These are phyloP conservation scores for Lasiosphaeria miniovina DNA, from an alignment of 495 filamentous ascomycete genomes.

Conservation along the genomic window DNA sequence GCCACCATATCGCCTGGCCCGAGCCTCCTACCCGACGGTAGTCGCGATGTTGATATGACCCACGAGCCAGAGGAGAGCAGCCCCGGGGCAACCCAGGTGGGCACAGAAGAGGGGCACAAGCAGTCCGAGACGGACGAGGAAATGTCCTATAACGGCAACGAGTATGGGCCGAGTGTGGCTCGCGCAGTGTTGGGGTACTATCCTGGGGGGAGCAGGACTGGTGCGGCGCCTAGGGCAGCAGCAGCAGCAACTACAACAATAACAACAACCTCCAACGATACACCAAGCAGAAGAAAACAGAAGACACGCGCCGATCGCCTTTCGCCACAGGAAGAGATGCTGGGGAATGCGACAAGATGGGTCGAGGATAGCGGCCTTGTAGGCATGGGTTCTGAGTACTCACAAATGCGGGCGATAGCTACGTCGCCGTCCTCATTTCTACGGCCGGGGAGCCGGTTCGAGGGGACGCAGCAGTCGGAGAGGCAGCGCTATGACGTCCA, in stretches of 20 bases:
- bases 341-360: conserved; percentile 23
- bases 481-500: conserved; percentile 89
- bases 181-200: background rate
- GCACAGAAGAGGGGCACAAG: conserved; percentile 33
- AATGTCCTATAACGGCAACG: conserved; percentile 5
- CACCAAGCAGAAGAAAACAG: conserved; percentile 7
- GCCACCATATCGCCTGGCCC: conserved; percentile 33
- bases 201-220: background rate
- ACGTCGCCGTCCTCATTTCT: conserved; percentile 75
- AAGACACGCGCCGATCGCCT: conserved; percentile 11
- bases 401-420: conserved; percentile 61
- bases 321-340: conserved; percentile 8
- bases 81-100: conserved; percentile 7
- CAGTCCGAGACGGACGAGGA: conserved; percentile 37
- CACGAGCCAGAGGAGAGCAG: conserved; percentile 14
- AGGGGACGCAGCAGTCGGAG: conserved; percentile 88
- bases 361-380: conserved; percentile 31
- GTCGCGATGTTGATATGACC: conserved; percentile 25
- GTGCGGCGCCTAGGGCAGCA: conserved; percentile 10
- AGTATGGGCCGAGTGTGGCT: background rate
- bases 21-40: conserved; percentile 28
- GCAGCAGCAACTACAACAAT: conserved; percentile 1
- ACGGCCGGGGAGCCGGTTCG: conserved; percentile 82
- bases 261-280: too few relatives aligned
- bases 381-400: conserved; percentile 61